Conservation (phyloP, 1,284 basidiomycete species). For the Rugosomyces carneus region DNA sequence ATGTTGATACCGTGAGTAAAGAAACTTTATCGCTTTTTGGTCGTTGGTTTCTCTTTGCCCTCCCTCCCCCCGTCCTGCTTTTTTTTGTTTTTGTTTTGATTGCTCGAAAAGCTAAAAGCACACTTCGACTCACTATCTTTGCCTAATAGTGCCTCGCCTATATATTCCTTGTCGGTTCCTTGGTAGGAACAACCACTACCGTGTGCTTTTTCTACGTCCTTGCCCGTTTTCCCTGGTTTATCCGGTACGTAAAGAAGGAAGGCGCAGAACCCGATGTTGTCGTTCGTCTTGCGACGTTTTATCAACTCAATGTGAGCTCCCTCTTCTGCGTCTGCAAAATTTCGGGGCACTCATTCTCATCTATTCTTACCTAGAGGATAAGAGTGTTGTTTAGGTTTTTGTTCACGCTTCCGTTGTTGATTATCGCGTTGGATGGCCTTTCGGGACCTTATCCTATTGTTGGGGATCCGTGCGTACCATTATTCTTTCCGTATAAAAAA, state of each 20-base stretch:
- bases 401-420: constrained; percentile 59
- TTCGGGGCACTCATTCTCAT: background rate
- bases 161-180: constrained; percentile 63
- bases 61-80: background rate
- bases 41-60: background rate
- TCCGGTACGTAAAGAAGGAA: constrained; percentile 58
- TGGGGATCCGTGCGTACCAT: constrained; percentile 43
- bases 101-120: background rate
- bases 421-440: constrained; percentile 57
- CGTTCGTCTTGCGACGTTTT: constrained; percentile 62
- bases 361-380: constrained; percentile 35
- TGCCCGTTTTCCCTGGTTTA: constrained; percentile 58
- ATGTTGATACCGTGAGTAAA: constrained; percentile 48
- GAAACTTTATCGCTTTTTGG: background rate
- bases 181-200: constrained; percentile 57
- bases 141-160: constrained; percentile 51
- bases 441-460: constrained; percentile 42
- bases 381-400: constrained; percentile 66
- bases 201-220: constrained; percentile 64
- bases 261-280: constrained; percentile 68
- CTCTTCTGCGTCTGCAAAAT: background rate
- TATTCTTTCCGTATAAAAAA: background rate
- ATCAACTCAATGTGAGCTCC: constrained; percentile 62
- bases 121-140: background rate
- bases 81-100: background rate